A percentile compares a stretch with the other conserved stretches of the same genome.
Conservation (phyloP, 2,329 filamentous ascomycete genomes). For the Emericellopsis atlantica region DNA sequence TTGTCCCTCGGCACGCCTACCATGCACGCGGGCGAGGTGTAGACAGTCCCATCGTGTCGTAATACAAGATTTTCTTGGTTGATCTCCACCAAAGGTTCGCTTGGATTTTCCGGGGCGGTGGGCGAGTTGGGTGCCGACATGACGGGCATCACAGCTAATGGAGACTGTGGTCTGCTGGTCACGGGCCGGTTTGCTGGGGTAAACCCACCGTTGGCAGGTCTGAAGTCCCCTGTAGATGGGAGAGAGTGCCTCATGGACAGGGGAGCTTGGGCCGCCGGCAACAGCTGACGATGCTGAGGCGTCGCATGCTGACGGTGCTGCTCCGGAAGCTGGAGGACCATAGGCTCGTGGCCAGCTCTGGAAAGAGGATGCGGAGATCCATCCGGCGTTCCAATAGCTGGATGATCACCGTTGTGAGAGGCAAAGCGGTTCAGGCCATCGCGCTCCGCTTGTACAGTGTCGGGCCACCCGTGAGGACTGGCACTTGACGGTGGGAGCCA, state of each 20-base stretch:
- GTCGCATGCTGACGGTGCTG: not conserved
- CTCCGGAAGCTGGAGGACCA: not conserved
- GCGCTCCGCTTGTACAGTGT: no score
- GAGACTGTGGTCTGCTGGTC: not conserved
- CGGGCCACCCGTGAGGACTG: not conserved
- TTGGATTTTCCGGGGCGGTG: not conserved
- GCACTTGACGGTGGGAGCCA: not conserved
- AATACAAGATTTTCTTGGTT: slow-evolving; percentile 30
- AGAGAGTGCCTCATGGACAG: no score
- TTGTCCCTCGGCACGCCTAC: slow-evolving; percentile 38
- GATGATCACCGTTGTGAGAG: no score
- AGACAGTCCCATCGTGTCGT: slow-evolving; percentile 33
- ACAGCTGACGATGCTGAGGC: not conserved
- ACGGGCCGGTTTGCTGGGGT: not conserved
- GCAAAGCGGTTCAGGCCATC: no score
- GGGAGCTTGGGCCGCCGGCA: no score
- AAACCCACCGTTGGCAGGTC: slow-evolving; percentile 3
- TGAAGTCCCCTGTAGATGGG: slow-evolving; percentile 1
- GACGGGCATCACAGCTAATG: not conserved
- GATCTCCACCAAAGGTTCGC: slow-evolving; percentile 22
- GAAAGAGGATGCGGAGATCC: no score
- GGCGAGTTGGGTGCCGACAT: slow-evolving; percentile 4
- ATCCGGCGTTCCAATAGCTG: no score
- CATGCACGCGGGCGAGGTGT: slow-evolving; percentile 37
- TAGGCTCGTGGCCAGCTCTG: not conserved